Evolutionary conservation across 768 basidiomycete species (phyloP), one percentile per base, ranked within the genome.

Genomic region (Termitomyces sp.): DNA sequence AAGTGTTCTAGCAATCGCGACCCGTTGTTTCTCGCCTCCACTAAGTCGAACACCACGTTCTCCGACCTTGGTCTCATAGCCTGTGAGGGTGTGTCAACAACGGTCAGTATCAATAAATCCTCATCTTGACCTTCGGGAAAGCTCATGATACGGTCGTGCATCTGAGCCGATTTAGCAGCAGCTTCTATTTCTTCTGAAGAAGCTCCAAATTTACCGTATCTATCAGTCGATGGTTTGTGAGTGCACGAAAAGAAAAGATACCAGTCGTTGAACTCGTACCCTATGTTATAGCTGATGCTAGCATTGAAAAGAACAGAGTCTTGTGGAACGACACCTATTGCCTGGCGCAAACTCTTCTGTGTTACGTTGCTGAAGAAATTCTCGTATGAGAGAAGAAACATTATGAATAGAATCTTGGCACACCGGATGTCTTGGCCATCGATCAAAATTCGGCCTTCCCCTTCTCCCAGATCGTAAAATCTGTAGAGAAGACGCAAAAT

Each of bases 251-350:
- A 61, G 47, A 42, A 57, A n/a, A n/a, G n/a, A 20, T 50, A 39
- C 3, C 32, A 10, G 34, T 26, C 22, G 43, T 57, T 45, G 30
- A 51, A 24, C 12, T 12, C 79, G 30, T 62, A 88, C 83, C 83
- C 86, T 64, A 90, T 89, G 64, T 91, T 90, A 70, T 90, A 89
- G 3, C 70, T 76, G 55, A 91, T 85, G 67, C 78, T 86, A 0
- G 83, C 74, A 64, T 90, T 89, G 76, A 90, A 90, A 8, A 89
- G 75, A 13, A 89, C 81, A 10, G 82, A 80, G 64, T 93, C 92
- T 68, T 97, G 93, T 0, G 96, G 95, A 2, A 98, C 91, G 26
- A 94, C 91, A 18, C 94, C 93, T 59, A 98, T 92, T 0, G 89
- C 82, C 61, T 84, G 81, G 34, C 95, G 81, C 22, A 97, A 72